phyloP scores from a whole-genome alignment of 1,284 basidiomycete species.

The Trichosporon ovoides region DNA sequence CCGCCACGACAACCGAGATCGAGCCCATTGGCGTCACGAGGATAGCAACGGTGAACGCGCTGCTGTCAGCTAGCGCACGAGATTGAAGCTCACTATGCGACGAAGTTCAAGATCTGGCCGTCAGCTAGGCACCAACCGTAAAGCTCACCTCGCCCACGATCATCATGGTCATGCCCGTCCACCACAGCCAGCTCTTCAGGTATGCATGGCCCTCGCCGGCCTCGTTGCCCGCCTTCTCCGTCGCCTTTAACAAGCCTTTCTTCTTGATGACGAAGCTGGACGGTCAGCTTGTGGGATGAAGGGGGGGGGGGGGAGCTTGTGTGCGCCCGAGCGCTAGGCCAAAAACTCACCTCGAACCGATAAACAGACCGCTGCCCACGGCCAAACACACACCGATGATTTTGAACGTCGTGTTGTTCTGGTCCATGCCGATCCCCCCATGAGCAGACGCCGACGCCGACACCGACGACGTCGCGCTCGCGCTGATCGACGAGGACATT shows the following conservation, averaged over 20 bases:
- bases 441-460: neutral
- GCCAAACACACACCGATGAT: slow-evolving; percentile 67
- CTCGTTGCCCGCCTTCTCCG: slow-evolving; percentile 55
- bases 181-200: slow-evolving; percentile 77
- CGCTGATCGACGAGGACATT: neutral
- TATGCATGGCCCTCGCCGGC: slow-evolving; percentile 93
- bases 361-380: slow-evolving; percentile 75
- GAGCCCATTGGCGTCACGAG: slow-evolving; percentile 73
- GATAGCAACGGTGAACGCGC: slow-evolving; percentile 41
- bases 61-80: slow-evolving; percentile 20
- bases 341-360: slow-evolving; percentile 69
- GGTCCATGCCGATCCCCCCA: neutral
- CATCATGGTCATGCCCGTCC: slow-evolving; percentile 55
- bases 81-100: slow-evolving; percentile 41
- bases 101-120: slow-evolving; percentile 46
- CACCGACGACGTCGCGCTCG: neutral
- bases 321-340: neutral
- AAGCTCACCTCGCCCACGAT: slow-evolving; percentile 31
- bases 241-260: slow-evolving; percentile 62
- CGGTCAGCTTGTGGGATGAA: slow-evolving; percentile 6
- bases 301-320: neutral
- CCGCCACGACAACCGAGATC: slow-evolving; percentile 91
- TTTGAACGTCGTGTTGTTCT: slow-evolving; percentile 45
- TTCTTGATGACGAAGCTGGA: slow-evolving; percentile 70
- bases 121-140: neutral